Conservation (phyloP, 2,329 filamentous ascomycete species). For the Pestalotiopsis sp. region DNA sequence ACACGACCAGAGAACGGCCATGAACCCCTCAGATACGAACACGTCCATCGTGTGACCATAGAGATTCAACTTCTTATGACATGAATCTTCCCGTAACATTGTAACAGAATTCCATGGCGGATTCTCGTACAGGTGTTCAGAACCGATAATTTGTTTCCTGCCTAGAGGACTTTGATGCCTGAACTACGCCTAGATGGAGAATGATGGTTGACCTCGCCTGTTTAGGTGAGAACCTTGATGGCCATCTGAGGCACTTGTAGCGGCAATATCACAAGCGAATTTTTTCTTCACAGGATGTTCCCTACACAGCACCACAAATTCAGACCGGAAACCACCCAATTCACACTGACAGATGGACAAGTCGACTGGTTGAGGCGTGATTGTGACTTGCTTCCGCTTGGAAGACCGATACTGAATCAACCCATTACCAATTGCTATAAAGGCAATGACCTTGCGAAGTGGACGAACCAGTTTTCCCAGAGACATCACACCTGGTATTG, state of each 20-base stretch:
- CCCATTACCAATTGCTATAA: not conserved
- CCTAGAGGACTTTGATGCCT: not conserved
- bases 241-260: not conserved
- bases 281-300: not conserved
- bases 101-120: not conserved
- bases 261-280: conserved; percentile 1
- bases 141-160: not conserved
- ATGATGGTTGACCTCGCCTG: not conserved
- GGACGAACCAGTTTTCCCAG: not conserved
- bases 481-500: not conserved
- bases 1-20: not conserved
- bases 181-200: not conserved
- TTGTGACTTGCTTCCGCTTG: not conserved
- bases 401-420: not conserved
- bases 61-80: not conserved
- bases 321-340: not conserved
- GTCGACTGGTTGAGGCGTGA: not conserved
- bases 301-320: not conserved
- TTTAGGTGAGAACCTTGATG: conserved; percentile 7
- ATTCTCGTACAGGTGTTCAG: not conserved
- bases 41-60: not conserved
- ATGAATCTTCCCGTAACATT: not conserved
- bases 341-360: not conserved
- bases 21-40: conserved; percentile 1
- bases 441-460: not conserved